Evolutionary conservation across 768 basidiomycete genomes (phyloP).

Genomic region (Cytidiella melzeri): DNA sequence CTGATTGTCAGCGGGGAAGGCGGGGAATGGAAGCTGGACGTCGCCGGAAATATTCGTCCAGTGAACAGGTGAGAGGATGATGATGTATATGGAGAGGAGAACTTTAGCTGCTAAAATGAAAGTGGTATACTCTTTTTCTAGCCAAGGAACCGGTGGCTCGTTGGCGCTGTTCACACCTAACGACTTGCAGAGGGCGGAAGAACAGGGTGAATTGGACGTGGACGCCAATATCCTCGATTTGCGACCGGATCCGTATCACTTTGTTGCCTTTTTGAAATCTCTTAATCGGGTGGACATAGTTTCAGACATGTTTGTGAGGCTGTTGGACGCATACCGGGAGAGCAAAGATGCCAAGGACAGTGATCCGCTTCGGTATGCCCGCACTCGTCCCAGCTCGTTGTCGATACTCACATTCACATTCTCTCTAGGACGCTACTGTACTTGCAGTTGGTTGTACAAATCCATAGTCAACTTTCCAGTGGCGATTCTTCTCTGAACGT

Average conservation of each 20-base stretch:
- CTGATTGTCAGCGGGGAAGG: conserved; percentile 46
- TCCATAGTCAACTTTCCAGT: conserved; percentile 64
- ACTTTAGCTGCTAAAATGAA: no score
- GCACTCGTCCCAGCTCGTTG: neutral
- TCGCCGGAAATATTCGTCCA: conserved; percentile 45
- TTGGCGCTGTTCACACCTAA: conserved; percentile 49
- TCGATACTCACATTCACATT: neutral
- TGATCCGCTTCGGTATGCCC: conserved; percentile 48
- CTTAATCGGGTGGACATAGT: conserved; percentile 65
- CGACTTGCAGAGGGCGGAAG: conserved; percentile 34
- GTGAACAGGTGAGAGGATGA: conserved; percentile 40
- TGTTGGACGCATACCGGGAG: conserved; percentile 63
- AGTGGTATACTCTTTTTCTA: no score
- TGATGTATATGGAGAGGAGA: no score
- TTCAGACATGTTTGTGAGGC: conserved; percentile 65
- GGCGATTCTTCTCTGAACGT: conserved; percentile 52
- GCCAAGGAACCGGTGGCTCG: no score
- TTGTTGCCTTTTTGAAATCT: conserved; percentile 58
- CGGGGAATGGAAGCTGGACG: conserved; percentile 49
- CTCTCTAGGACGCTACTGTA: conserved; percentile 55
- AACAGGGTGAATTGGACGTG: conserved; percentile 37
- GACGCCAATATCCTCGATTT: conserved; percentile 57
- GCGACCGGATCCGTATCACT: conserved; percentile 69
- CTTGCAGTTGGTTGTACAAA: conserved; percentile 76
- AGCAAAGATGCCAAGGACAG: conserved; percentile 31